phyloP scores from a whole-genome alignment of 2,329 filamentous ascomycete species.

The Verticillium nonalfalfae region DNA sequence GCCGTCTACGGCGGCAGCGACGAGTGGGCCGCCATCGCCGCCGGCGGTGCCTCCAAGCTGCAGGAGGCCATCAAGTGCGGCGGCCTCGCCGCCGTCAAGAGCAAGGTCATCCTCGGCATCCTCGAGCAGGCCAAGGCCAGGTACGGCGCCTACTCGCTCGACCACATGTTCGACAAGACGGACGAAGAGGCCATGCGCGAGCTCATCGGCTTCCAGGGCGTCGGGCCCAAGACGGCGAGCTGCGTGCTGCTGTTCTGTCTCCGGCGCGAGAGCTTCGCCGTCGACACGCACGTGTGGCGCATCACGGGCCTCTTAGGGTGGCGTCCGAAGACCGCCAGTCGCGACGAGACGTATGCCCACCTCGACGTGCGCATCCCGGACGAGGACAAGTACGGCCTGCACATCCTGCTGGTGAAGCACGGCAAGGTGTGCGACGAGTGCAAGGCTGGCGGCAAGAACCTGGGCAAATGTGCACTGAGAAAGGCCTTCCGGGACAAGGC shows the following conservation, averaged over 20 bases:
- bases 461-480: conserved; percentile 32
- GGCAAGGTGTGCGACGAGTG: conserved; percentile 39
- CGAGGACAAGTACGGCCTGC: conserved; percentile 42
- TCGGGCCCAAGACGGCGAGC: conserved; percentile 48
- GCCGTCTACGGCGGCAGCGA: conserved; percentile 33
- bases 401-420: conserved; percentile 41
- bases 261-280: conserved; percentile 39
- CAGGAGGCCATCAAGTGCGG: conserved; percentile 62
- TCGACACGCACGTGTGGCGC: conserved; percentile 47
- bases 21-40: conserved; percentile 33
- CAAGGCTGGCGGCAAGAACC: conserved; percentile 32
- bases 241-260: conserved; percentile 48
- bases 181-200: conserved; percentile 43
- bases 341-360: conserved; percentile 43
- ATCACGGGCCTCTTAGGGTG: conserved; percentile 42
- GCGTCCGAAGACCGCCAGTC: conserved; percentile 30
- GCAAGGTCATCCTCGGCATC: conserved; percentile 63
- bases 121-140: conserved; percentile 53
- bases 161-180: conserved; percentile 36
- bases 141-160: conserved; percentile 37
- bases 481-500: conserved; percentile 26
- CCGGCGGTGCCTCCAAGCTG: conserved; percentile 30
- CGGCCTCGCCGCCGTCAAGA: conserved; percentile 67
- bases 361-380: conserved; percentile 40
- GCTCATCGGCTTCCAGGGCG: conserved; percentile 41